Evolutionary conservation across 257 asterid species (phyloP).

Genomic region (Solanum lycopersicoides): DNA sequence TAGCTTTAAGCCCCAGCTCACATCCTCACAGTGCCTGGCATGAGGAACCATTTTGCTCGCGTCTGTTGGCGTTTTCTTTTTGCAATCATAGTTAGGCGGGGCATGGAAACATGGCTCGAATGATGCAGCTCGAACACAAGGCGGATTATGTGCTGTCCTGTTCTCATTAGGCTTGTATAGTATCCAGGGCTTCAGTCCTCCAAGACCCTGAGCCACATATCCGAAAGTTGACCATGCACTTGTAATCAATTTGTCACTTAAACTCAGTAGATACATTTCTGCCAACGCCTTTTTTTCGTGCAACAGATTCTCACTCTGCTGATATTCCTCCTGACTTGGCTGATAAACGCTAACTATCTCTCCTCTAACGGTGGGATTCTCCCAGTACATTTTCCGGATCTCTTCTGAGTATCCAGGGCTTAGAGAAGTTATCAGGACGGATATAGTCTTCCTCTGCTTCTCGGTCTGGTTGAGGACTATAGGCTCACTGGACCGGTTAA

Average conservation of each 20-base stretch:
- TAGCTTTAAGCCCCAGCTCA: conserved; percentile 60
- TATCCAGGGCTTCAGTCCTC: conserved; percentile 70
- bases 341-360: conserved; percentile 39
- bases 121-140: conserved; percentile 39
- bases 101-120: conserved; percentile 69
- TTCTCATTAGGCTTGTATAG: conserved; percentile 38
- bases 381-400: conserved; percentile 47
- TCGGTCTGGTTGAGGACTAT: background rate
- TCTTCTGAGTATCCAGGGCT: conserved; percentile 44
- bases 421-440: conserved; percentile 47
- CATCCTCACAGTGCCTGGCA: conserved; percentile 62
- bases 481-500: conserved; percentile 7
- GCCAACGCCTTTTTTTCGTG: conserved; percentile 58
- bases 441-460: conserved; percentile 18
- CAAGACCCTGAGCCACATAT: conserved; percentile 75
- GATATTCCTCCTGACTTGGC: conserved; percentile 55
- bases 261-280: conserved; percentile 57
- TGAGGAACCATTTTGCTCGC: conserved; percentile 38
- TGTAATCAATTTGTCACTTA: conserved; percentile 60
- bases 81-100: conserved; percentile 45
- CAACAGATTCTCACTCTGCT: conserved; percentile 32
- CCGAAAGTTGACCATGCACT: conserved; percentile 75
- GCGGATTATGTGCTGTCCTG: conserved; percentile 29
- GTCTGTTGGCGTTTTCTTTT: conserved; percentile 21
- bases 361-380: conserved; percentile 40